phyloP scores from a whole-genome alignment of 805 yeast genomes.

The Metschnikowia shivogae region DNA sequence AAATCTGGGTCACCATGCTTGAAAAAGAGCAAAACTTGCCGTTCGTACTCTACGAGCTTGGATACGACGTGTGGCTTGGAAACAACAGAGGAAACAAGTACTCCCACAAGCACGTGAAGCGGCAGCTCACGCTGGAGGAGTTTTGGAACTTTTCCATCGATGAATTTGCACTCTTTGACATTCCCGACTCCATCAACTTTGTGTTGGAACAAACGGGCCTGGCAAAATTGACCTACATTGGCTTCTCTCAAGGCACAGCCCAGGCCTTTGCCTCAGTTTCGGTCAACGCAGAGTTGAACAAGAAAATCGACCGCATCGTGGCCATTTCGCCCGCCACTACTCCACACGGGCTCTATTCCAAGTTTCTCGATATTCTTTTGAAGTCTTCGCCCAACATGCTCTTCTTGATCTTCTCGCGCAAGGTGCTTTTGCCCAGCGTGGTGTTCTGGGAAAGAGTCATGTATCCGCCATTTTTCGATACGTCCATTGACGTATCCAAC shows the following conservation, averaged over 20 bases:
- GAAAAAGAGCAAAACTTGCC: constrained; percentile 52
- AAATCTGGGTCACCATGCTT: constrained; percentile 58
- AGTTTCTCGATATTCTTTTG: constrained; percentile 68
- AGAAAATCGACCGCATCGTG: constrained; percentile 52
- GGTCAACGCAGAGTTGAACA: constrained; percentile 57
- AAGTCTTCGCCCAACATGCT: constrained; percentile 73
- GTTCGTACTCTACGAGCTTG: constrained; percentile 67
- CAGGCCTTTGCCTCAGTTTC: constrained; percentile 85
- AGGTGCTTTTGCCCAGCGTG: constrained; percentile 72
- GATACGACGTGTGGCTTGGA: constrained; percentile 94
- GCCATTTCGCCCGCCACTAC: constrained; percentile 95
- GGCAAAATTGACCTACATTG: constrained; percentile 60
- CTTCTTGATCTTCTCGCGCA: constrained; percentile 67
- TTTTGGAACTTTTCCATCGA: constrained; percentile 93
- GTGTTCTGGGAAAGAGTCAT: constrained; percentile 74
- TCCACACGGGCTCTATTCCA: constrained; percentile 78
- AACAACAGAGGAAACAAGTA: constrained; percentile 92
- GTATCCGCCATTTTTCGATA: constrained; percentile 71
- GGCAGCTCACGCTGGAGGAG: constrained; percentile 28
- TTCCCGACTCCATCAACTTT: constrained; percentile 78
- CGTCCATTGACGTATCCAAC: constrained; percentile 68
- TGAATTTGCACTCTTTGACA: constrained; percentile 85
- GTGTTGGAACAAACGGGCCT: constrained; percentile 48
- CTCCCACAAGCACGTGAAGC: constrained; percentile 66
- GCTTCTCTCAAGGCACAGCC: constrained; percentile 92